These are phyloP conservation scores for Aspergillus fructus DNA, from an alignment of 2,329 filamentous ascomycete species.

Conservation along the genomic window DNA sequence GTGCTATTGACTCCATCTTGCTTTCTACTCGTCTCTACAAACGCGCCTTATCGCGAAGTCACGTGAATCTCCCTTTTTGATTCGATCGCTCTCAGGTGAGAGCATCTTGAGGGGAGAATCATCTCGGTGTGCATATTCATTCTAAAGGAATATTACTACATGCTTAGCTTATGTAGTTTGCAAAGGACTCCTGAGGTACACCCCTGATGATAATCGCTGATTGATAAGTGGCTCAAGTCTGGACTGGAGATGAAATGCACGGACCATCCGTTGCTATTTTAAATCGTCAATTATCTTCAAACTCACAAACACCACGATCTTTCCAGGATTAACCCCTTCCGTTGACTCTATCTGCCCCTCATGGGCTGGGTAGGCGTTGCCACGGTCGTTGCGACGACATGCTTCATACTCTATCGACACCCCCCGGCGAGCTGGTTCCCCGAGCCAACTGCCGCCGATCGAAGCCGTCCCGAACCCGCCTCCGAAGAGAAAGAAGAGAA, in stretches of 20 bases:
- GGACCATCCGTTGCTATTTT: conserved; percentile 4
- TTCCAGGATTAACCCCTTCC: background rate
- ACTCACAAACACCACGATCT: background rate
- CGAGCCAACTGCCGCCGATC: conserved; percentile 15
- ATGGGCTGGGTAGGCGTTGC: conserved; percentile 46
- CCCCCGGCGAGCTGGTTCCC: conserved; percentile 35
- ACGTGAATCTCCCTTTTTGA: background rate
- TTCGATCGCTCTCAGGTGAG: background rate
- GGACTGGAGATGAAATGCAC: background rate
- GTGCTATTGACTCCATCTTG: background rate
- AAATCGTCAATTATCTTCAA: background rate
- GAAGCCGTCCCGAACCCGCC: conserved; percentile 1
- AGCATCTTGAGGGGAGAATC: too few relatives aligned
- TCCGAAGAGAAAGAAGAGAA: conserved; percentile 14
- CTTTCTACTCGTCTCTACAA: background rate
- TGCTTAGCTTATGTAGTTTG: too few relatives aligned
- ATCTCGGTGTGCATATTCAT: too few relatives aligned
- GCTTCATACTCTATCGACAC: conserved; percentile 42
- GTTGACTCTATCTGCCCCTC: conserved; percentile 13
- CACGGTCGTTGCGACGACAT: conserved; percentile 39
- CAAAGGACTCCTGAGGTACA: too few relatives aligned
- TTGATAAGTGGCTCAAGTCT: conserved; percentile 1
- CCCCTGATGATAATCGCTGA: background rate
- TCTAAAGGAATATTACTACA: too few relatives aligned
- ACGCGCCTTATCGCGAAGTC: conserved; percentile 14